phyloP scores from a whole-genome alignment of 2,329 filamentous ascomycete species.

The Nothophaeocryptopus gaeumannii region DNA sequence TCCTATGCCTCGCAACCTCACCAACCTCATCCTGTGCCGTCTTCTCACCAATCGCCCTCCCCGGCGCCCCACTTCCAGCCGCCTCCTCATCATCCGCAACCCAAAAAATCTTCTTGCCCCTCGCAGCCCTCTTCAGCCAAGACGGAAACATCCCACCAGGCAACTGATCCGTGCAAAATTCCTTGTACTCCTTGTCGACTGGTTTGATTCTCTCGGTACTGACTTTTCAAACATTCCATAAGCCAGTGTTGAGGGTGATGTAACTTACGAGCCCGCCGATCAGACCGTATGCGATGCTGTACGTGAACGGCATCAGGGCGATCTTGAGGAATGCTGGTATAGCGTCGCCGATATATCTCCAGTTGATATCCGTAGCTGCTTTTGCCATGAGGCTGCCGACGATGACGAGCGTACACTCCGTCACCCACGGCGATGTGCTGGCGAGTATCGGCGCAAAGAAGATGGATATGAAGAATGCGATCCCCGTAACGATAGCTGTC shows the following conservation, averaged over 20 bases:
- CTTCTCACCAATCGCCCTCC: constrained; percentile 7
- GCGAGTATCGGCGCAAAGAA: constrained; percentile 92
- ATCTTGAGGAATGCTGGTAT: constrained; percentile 83
- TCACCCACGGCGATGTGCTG: constrained; percentile 85
- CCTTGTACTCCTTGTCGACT: constrained; percentile 71
- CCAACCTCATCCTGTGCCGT: not conserved
- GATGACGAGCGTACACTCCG: constrained; percentile 80
- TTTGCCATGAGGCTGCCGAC: constrained; percentile 86
- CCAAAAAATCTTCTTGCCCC: constrained; percentile 76
- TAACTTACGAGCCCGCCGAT: constrained; percentile 79
- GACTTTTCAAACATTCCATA: constrained; percentile 65
- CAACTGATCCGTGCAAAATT: constrained; percentile 75
- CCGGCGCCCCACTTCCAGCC: not conserved
- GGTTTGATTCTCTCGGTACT: constrained; percentile 70
- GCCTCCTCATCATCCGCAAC: constrained; percentile 34
- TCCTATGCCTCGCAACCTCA: constrained; percentile 4
- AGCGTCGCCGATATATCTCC: constrained; percentile 79
- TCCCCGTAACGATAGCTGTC: constrained; percentile 73
- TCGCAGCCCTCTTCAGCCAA: constrained; percentile 64
- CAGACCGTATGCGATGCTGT: constrained; percentile 81
- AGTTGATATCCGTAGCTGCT: constrained; percentile 80
- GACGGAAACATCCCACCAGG: constrained; percentile 71
- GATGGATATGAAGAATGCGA: constrained; percentile 82
- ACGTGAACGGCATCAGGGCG: constrained; percentile 84
- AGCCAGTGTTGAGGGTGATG: constrained; percentile 68